These are phyloP conservation scores for Diaporthe humulicola DNA, from an alignment of 2,329 filamentous ascomycete species.

Conservation along the genomic window DNA sequence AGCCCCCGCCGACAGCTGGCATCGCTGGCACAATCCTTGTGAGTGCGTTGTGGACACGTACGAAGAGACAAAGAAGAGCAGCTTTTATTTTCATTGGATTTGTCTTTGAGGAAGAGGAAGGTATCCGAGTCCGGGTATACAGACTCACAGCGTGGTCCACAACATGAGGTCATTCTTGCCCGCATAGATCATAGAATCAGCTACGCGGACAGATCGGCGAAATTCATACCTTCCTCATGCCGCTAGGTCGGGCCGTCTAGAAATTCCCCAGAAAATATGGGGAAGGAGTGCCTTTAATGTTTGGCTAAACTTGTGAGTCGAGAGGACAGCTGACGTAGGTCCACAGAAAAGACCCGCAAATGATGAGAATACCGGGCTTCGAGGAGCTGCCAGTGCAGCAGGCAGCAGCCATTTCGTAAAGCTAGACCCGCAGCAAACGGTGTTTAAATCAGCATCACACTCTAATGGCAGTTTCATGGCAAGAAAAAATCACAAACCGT, in stretches of 20 bases:
- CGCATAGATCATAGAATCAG: not conserved
- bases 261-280: not conserved
- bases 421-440: not conserved
- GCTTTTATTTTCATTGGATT: not conserved
- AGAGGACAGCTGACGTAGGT: not conserved
- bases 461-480: not conserved
- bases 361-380: not conserved
- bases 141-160: not conserved
- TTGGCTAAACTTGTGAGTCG: not conserved
- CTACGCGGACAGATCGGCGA: not conserved
- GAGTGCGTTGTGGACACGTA: not conserved
- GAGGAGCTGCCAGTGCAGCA: not conserved
- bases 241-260: not conserved
- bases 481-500: not conserved
- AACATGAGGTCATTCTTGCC: not conserved
- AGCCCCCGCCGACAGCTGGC: not conserved
- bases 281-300: not conserved
- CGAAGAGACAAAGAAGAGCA: not conserved
- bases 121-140: not conserved
- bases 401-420: not conserved
- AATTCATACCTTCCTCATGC: not conserved
- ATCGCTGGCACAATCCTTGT: not conserved
- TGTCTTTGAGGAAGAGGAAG: not conserved
- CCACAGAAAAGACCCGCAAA: slow-evolving; percentile 11
- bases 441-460: not conserved